phyloP scores from a whole-genome alignment of 129 eudicot species.

The Escallonia rubra region DNA sequence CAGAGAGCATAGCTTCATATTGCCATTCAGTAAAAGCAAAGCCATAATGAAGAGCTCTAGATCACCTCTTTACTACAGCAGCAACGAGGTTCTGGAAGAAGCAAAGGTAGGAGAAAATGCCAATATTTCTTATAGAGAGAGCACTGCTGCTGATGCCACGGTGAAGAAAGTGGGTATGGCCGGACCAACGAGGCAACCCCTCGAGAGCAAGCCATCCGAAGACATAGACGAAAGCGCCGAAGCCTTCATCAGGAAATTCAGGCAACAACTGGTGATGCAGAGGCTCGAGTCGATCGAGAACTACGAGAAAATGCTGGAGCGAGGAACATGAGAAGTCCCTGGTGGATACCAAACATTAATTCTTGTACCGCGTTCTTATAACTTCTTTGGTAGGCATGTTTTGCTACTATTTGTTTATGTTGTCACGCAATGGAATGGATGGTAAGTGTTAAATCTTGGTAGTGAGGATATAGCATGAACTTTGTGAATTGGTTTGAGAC shows the following conservation, averaged over 20 bases:
- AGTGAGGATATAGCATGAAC: too few species aligned
- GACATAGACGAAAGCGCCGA: slow-evolving; percentile 70
- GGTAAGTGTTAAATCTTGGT: too few species aligned
- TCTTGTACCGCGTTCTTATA: too few species aligned
- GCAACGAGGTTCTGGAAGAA: not conserved
- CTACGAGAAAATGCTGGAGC: slow-evolving; percentile 54
- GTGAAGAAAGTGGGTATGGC: not conserved
- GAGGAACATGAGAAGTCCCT: slow-evolving; percentile 39
- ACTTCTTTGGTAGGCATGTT: too few species aligned
- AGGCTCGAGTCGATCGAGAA: slow-evolving; percentile 85
- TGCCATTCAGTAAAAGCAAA: not conserved
- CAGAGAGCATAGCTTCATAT: too few species aligned
- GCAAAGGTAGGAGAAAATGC: not conserved
- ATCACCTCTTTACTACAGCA: slow-evolving; percentile 1
- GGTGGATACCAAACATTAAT: too few species aligned
- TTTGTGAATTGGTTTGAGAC: too few species aligned
- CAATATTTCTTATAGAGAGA: not conserved
- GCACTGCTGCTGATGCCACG: too few species aligned
- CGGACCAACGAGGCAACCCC: not conserved
- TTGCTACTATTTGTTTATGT: too few species aligned
- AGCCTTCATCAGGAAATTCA: slow-evolving; percentile 71
- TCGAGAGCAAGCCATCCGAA: slow-evolving; percentile 20
- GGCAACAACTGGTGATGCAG: slow-evolving; percentile 62
- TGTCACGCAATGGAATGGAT: too few species aligned
- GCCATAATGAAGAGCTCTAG: slow-evolving; percentile 2